Evolutionary conservation across 1,139 yeast species (phyloP).

Genomic region (Protomyces arabidopsidicola): DNA sequence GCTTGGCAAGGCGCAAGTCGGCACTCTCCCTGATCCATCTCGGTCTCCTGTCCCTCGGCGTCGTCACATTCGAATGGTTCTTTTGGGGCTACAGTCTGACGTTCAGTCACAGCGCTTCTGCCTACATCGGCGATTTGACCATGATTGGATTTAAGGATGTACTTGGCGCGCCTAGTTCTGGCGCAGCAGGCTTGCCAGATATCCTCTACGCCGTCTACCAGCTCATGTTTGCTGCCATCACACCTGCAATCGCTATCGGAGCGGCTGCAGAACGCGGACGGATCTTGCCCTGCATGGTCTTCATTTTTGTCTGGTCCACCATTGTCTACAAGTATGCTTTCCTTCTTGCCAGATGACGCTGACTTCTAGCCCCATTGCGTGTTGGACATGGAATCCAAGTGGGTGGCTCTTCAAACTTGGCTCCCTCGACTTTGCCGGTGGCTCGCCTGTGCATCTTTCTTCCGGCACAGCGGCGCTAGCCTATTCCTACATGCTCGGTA

Average conservation of each 20-base stretch:
- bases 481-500: slow-evolving; percentile 84
- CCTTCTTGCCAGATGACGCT: neutral
- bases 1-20: slow-evolving; percentile 84
- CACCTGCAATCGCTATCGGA: slow-evolving; percentile 72
- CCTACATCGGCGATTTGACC: slow-evolving; percentile 73
- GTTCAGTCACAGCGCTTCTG: slow-evolving; percentile 69
- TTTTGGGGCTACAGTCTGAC: slow-evolving; percentile 94
- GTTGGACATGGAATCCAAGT: slow-evolving; percentile 92
- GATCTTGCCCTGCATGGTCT: slow-evolving; percentile 91
- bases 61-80: slow-evolving; percentile 93
- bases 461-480: slow-evolving; percentile 95
- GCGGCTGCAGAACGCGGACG: slow-evolving; percentile 98
- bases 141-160: slow-evolving; percentile 72
- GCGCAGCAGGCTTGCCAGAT: slow-evolving; percentile 62
- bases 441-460: slow-evolving; percentile 94
- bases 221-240: slow-evolving; percentile 85
- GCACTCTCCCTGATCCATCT: slow-evolving; percentile 88
- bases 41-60: slow-evolving; percentile 64
- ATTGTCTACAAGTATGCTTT: slow-evolving; percentile 70
- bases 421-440: slow-evolving; percentile 92
- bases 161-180: slow-evolving; percentile 47
- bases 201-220: slow-evolving; percentile 81
- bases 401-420: slow-evolving; percentile 88
- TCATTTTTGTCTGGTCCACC: slow-evolving; percentile 90
- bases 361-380: slow-evolving; percentile 60